These are phyloP conservation scores for Lachancea sp. DNA, from an alignment of 805 yeast genomes.

Conservation along the genomic window DNA sequence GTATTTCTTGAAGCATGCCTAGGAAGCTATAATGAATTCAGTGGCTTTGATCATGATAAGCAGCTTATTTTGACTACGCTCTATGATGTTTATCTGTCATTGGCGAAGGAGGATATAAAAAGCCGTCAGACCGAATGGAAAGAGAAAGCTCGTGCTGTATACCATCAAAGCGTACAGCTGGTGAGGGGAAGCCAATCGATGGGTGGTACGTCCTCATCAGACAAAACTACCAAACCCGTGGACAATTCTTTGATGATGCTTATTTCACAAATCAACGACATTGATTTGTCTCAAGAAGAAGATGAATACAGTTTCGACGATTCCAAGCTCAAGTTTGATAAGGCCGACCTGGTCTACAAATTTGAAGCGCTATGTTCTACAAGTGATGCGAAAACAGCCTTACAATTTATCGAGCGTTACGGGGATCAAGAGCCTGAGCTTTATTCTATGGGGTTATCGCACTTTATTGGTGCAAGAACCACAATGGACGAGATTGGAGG, in stretches of 20 bases:
- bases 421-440: slow-evolving; percentile 61
- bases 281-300: slow-evolving; percentile 39
- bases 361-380: slow-evolving; percentile 60
- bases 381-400: slow-evolving; percentile 51
- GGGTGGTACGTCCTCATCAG: slow-evolving; percentile 2
- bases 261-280: slow-evolving; percentile 38
- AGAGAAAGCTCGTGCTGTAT: slow-evolving; percentile 51
- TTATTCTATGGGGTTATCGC: slow-evolving; percentile 57
- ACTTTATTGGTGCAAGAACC: slow-evolving; percentile 50
- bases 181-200: slow-evolving; percentile 43
- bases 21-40: slow-evolving; percentile 68
- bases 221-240: slow-evolving; percentile 9
- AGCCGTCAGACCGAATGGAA: slow-evolving; percentile 51
- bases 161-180: slow-evolving; percentile 40
- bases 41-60: slow-evolving; percentile 60
- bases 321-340: slow-evolving; percentile 36
- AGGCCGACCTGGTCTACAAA: slow-evolving; percentile 29
- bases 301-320: slow-evolving; percentile 35
- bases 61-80: slow-evolving; percentile 70
- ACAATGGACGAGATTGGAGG: slow-evolving; percentile 49
- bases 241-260: slow-evolving; percentile 32
- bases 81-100: slow-evolving; percentile 69
- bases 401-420: slow-evolving; percentile 49
- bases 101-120: slow-evolving; percentile 39
- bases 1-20: slow-evolving; percentile 88